A percentile compares a stretch with the other conserved stretches of the same genome.
These are phyloP conservation scores for Tetraselmis chui DNA, from an alignment of 139 green algal genomes.

Conservation along the genomic window DNA sequence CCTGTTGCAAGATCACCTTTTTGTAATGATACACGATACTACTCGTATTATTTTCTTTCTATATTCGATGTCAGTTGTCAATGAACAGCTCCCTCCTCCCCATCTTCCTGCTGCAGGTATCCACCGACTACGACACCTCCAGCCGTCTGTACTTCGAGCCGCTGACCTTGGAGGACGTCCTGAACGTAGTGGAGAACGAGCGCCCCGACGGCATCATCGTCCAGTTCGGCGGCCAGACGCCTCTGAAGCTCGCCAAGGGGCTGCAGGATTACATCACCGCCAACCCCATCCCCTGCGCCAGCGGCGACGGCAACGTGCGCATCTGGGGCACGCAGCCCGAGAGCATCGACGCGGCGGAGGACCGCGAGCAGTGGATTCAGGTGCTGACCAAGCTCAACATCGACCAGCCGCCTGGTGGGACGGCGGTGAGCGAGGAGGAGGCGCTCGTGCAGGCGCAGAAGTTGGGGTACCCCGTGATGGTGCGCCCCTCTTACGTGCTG, in stretches of 20 bases:
- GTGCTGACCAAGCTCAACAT: slow-evolving; percentile 77
- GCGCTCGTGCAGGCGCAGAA: slow-evolving; percentile 65
- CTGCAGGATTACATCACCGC: slow-evolving; percentile 71
- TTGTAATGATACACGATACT: no score
- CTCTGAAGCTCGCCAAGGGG: slow-evolving; percentile 81
- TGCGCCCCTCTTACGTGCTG: slow-evolving; percentile 94
- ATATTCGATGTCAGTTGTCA: no score
- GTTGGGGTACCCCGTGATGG: slow-evolving; percentile 96
- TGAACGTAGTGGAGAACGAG: slow-evolving; percentile 96
- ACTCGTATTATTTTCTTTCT: no score
- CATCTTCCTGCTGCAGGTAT: slow-evolving; percentile 7
- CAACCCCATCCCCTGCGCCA: slow-evolving; percentile 65
- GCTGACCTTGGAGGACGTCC: slow-evolving; percentile 76
- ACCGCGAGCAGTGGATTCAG: slow-evolving; percentile 76
- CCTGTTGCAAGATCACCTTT: no score
- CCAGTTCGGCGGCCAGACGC: slow-evolving; percentile 98
- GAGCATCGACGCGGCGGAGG: slow-evolving; percentile 94
- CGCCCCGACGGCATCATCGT: slow-evolving; percentile 97
- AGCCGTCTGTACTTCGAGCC: slow-evolving; percentile 98
- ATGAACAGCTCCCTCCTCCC: no score
- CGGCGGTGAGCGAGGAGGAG: slow-evolving; percentile 52
- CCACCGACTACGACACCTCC: slow-evolving; percentile 95
- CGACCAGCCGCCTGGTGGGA: slow-evolving; percentile 68
- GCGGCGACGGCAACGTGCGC: slow-evolving; percentile 71
- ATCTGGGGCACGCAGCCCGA: slow-evolving; percentile 96